Percentiles rank a stretch among this genome's conserved stretches.
Conservation (phyloP, 129 eudicot genomes). For the Pittosporum tobira region DNA sequence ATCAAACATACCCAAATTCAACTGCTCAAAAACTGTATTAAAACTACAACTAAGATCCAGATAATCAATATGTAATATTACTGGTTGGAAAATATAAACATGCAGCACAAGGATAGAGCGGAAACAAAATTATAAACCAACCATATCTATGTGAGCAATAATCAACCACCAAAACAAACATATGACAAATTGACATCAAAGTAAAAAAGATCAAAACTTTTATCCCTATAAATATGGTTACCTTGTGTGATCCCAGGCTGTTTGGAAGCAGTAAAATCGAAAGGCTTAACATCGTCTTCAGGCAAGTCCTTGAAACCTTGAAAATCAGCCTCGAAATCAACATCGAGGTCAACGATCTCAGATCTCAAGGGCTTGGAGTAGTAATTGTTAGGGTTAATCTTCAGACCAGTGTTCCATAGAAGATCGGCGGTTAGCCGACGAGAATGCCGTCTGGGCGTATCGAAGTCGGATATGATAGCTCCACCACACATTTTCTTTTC, state of each 20-base stretch:
- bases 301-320: constrained; percentile 48
- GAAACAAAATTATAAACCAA: too few species aligned
- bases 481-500: constrained; percentile 74
- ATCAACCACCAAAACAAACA: neutral
- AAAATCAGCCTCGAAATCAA: constrained; percentile 80
- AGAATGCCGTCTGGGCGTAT: constrained; percentile 36
- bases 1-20: too few species aligned
- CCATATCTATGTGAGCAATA: too few species aligned
- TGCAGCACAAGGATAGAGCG: too few species aligned
- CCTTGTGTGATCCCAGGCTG: constrained; percentile 18
- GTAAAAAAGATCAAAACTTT: neutral
- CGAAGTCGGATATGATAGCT: constrained; percentile 64
- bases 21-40: too few species aligned
- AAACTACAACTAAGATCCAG: too few species aligned
- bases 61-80: too few species aligned
- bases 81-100: too few species aligned
- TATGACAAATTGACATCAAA: neutral
- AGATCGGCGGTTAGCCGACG: constrained; percentile 55
- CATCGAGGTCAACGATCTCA: constrained; percentile 33
- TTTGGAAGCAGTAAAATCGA: constrained; percentile 44
- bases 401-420: constrained; percentile 39
- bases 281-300: constrained; percentile 42
- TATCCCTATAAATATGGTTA: neutral
- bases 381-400: constrained; percentile 29
- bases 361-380: constrained; percentile 45